phyloP scores from a whole-genome alignment of 2,329 filamentous ascomycete genomes.

The Sclerotinia sclerotiorum region DNA sequence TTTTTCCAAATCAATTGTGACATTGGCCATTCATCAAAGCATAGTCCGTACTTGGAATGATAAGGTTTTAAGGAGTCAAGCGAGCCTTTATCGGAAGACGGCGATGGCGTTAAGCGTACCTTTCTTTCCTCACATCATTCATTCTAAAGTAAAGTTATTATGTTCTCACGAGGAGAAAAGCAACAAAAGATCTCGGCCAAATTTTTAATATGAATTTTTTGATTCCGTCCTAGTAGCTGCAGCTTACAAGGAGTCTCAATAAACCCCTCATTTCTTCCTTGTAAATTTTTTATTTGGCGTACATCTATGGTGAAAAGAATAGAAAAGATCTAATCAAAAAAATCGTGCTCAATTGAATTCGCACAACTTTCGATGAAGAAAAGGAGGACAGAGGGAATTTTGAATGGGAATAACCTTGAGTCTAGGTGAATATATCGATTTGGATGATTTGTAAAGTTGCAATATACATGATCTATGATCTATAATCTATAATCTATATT shows the following conservation, averaged over 20 bases:
- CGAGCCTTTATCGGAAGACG: constrained; percentile 1
- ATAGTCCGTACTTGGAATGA: not conserved
- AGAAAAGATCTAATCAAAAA: not conserved
- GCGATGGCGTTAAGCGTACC: not conserved
- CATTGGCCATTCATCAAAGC: not conserved
- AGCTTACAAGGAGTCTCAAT: not conserved
- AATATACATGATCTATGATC: too few relatives aligned
- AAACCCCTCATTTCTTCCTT: constrained; percentile 17
- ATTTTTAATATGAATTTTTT: not conserved
- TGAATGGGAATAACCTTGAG: not conserved
- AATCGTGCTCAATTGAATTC: not conserved
- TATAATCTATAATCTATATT: too few relatives aligned
- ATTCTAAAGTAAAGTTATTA: too few relatives aligned
- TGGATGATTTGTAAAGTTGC: not conserved
- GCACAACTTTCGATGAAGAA: not conserved
- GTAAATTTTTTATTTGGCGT: not conserved
- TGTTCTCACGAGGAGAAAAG: not conserved
- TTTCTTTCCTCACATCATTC: not conserved
- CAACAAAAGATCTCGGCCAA: not conserved
- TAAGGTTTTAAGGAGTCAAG: constrained; percentile 9
- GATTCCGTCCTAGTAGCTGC: too few relatives aligned
- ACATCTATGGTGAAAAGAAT: not conserved
- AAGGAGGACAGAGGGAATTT: not conserved
- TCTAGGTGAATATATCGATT: not conserved
- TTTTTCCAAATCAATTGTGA: too few relatives aligned